A percentile compares a stretch with the other conserved stretches of the same genome.
phyloP scores from a whole-genome alignment of 345 rosid genomes.

The Syzygium jambos region DNA sequence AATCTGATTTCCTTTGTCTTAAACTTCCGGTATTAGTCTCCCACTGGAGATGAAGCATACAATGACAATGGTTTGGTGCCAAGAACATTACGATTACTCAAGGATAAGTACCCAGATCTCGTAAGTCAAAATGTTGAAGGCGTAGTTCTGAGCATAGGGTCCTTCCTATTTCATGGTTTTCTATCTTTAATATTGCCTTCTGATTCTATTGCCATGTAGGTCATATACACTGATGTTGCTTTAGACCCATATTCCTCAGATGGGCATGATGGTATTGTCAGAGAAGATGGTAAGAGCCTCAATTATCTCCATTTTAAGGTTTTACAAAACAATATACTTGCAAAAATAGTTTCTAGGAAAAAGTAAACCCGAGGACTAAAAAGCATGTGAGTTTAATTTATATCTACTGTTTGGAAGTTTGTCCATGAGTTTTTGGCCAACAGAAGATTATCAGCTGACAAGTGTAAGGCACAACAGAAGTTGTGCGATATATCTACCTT shows the following conservation, averaged over 20 bases:
- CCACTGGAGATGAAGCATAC: constrained; percentile 90
- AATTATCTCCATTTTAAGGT: background rate
- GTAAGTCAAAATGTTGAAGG: constrained; percentile 29
- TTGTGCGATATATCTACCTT: too few relatives aligned
- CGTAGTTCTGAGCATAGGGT: background rate
- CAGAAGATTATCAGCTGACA: background rate
- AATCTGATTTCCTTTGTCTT: background rate
- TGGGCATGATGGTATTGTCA: constrained; percentile 92
- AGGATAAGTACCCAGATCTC: constrained; percentile 75
- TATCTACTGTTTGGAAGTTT: background rate
- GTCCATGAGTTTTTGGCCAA: background rate
- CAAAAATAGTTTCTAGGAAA: background rate
- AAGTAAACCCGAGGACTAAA: background rate
- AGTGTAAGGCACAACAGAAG: background rate
- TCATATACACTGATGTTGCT: constrained; percentile 85
- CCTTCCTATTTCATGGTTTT: background rate
- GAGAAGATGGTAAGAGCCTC: constrained; percentile 65
- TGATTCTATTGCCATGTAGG: constrained; percentile 26
- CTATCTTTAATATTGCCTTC: background rate
- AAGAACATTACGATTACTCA: constrained; percentile 64
- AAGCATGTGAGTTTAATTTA: background rate
- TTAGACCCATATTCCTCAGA: constrained; percentile 80
- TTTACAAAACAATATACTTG: background rate
- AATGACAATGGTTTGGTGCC: constrained; percentile 90
- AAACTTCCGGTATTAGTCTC: constrained; percentile 20